Base-by-base conservation (phyloP, 1,284 basidiomycete species). In the Trichosporon faecale region DNA sequence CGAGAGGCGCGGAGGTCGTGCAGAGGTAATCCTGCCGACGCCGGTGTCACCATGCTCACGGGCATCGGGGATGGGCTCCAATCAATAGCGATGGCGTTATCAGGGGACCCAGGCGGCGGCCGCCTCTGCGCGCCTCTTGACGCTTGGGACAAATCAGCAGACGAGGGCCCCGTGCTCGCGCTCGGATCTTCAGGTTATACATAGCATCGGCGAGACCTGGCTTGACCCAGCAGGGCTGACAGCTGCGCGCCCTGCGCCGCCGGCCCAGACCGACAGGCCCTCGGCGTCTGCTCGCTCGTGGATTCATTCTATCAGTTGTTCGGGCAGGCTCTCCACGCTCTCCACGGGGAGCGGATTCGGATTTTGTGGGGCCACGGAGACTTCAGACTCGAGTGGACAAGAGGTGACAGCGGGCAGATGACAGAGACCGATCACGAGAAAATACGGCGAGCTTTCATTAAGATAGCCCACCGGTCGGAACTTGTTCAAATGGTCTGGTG, bases 391-490 rank as follows among this genome's bases (percentile, higher is more conserved):
- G 35, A 14, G 11, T 37, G 35, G 35, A 37, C 35, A 37, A 12
- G n/a, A 33, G 16, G 40, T 44, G 40, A 44, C 16, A n/a, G 18
- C 40, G 52, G 23, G 9, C 52, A 57, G 52, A 57, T 16, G 52
- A 57, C 25, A 57, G 52, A 57, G 23, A 25, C 8, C 40, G 16
- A n/a, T 44, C 40, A 44, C 40, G 40, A 44, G 40, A 44, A 44
- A n/a, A 18, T 18, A 3, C 40, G n/a, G 40, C 33, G 33, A 4
- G 9, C 5, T 44, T 18, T n/a, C 18, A 44, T 44, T 37, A 14
- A 61, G 57, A 61, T 33, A 61, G 29, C 57, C 57, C 29, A 61
- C 29, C 57, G 57, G 57, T 61, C 57, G 57, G 57, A 61, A 61
- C 57, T 31, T 61, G 57, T 5, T 16, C 7, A 12, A 4, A 12